Percentiles rank a stretch among this genome's conserved stretches.
phyloP scores from a whole-genome alignment of 2,329 filamentous ascomycete species.

The Colletotrichum liriopes region DNA sequence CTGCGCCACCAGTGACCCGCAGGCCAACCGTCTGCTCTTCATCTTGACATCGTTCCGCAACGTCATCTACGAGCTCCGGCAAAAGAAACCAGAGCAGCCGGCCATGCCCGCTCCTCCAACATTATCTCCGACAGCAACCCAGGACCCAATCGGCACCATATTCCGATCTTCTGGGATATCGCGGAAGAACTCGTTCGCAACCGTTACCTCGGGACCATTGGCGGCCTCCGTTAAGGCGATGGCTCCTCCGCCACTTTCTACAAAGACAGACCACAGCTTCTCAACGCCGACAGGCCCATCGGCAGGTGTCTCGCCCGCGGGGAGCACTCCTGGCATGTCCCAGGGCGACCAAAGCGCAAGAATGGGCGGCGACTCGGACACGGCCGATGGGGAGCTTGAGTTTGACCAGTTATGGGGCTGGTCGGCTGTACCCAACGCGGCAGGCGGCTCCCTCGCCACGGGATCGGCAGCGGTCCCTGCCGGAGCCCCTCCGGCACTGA shows the following conservation, averaged over 20 bases:
- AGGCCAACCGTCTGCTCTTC: constrained; percentile 64
- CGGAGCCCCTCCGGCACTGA: not conserved
- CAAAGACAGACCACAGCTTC: constrained; percentile 37
- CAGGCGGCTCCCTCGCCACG: not conserved
- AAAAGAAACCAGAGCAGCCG: constrained; percentile 35
- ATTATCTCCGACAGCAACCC: constrained; percentile 39
- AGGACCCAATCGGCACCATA: constrained; percentile 50
- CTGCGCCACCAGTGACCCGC: constrained; percentile 63
- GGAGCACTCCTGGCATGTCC: constrained; percentile 41
- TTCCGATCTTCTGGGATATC: constrained; percentile 44
- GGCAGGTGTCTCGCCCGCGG: constrained; percentile 39
- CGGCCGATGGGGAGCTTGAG: constrained; percentile 54
- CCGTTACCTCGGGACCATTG: not conserved
- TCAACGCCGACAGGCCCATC: constrained; percentile 26
- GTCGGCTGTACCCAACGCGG: constrained; percentile 21
- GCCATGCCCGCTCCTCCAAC: constrained; percentile 46
- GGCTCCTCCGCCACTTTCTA: constrained; percentile 37
- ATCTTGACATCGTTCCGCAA: constrained; percentile 66
- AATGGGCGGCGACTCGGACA: constrained; percentile 42
- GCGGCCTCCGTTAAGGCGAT: constrained; percentile 17
- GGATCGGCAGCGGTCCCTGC: not conserved
- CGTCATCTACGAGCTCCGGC: constrained; percentile 51
- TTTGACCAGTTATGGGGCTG: constrained; percentile 56
- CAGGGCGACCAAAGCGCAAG: constrained; percentile 37
- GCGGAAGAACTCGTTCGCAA: constrained; percentile 40